Percentiles rank a stretch among this genome's conserved stretches.
Evolutionary conservation across 352 stramenopile genomes (phyloP).

Genomic region (Thraustochytrium striatum): DNA sequence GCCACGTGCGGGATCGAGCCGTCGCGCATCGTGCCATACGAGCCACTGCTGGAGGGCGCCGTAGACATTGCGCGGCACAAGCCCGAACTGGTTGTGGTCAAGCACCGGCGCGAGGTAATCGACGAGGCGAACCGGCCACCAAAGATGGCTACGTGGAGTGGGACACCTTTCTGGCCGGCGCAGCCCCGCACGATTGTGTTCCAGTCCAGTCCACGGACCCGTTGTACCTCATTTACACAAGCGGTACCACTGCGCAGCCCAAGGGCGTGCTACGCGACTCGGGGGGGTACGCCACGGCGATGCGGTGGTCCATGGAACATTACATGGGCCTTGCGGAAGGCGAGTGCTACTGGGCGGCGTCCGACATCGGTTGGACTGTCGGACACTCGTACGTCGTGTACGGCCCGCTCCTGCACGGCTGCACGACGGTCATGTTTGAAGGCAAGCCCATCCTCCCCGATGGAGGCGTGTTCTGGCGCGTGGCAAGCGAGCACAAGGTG

Average conservation of each 20-base stretch:
- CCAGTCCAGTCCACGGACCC: constrained; percentile 63
- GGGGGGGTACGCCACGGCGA: constrained; percentile 69
- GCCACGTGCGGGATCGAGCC: constrained; percentile 67
- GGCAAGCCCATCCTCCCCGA: constrained; percentile 78
- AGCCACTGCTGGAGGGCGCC: constrained; percentile 66
- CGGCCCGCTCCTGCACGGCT: constrained; percentile 74
- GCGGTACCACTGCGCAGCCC: constrained; percentile 65
- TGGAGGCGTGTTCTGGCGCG: constrained; percentile 74
- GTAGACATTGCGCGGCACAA: constrained; percentile 64
- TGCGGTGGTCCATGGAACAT: constrained; percentile 76
- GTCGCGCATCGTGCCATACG: constrained; percentile 71
- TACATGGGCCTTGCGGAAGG: constrained; percentile 68
- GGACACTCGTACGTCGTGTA: constrained; percentile 81
- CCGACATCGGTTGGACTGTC: constrained; percentile 81
- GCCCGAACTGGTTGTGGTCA: constrained; percentile 65
- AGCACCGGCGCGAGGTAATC: constrained; percentile 61
- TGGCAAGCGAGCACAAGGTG: constrained; percentile 74
- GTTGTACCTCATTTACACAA: constrained; percentile 75
- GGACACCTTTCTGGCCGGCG: constrained; percentile 58
- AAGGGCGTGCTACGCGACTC: constrained; percentile 73
- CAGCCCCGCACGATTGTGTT: constrained; percentile 57
- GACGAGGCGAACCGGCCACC: constrained; percentile 56
- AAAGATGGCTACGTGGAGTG: constrained; percentile 60
- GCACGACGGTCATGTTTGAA: constrained; percentile 79
- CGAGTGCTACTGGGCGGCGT: constrained; percentile 75